These are phyloP conservation scores for Paspalum notatum DNA, from an alignment of 176 grass and related monocot genomes.

Conservation along the genomic window DNA sequence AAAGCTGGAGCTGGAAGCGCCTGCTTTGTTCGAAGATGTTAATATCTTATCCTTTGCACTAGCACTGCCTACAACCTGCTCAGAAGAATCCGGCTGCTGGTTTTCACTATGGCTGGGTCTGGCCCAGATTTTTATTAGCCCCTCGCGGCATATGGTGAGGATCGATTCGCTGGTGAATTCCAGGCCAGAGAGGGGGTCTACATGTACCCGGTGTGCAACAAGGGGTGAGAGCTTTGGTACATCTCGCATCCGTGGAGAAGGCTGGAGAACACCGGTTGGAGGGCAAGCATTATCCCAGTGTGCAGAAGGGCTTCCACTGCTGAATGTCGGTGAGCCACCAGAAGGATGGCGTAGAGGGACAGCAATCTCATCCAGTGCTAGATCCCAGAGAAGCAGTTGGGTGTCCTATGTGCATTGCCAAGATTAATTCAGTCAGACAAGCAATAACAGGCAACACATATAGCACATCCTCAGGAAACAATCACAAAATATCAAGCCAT, in stretches of 20 bases:
- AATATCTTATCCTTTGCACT: slow-evolving; percentile 62
- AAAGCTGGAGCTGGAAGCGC: slow-evolving; percentile 59
- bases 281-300: slow-evolving; percentile 76
- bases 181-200: slow-evolving; percentile 74
- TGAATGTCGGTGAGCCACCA: slow-evolving; percentile 74
- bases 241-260: slow-evolving; percentile 85
- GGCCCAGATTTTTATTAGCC: slow-evolving; percentile 79
- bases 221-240: slow-evolving; percentile 88
- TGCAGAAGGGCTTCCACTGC: slow-evolving; percentile 69
- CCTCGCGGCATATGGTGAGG: slow-evolving; percentile 77
- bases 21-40: slow-evolving; percentile 56
- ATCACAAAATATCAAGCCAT: slow-evolving; percentile 23
- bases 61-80: slow-evolving; percentile 40
- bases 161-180: slow-evolving; percentile 82
- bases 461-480: slow-evolving; percentile 6
- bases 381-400: slow-evolving; percentile 90
- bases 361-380: slow-evolving; percentile 82
- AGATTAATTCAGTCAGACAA: slow-evolving; percentile 4
- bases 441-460: slow-evolving; percentile 29
- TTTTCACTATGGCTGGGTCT: slow-evolving; percentile 61
- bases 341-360: slow-evolving; percentile 69
- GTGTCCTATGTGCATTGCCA: slow-evolving; percentile 60
- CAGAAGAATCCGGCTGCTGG: slow-evolving; percentile 59
- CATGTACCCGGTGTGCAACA: slow-evolving; percentile 69
- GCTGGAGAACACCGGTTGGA: slow-evolving; percentile 72